Evolutionary conservation across 1,284 basidiomycete genomes (phyloP).

Genomic region (Neonothopanus nambi): DNA sequence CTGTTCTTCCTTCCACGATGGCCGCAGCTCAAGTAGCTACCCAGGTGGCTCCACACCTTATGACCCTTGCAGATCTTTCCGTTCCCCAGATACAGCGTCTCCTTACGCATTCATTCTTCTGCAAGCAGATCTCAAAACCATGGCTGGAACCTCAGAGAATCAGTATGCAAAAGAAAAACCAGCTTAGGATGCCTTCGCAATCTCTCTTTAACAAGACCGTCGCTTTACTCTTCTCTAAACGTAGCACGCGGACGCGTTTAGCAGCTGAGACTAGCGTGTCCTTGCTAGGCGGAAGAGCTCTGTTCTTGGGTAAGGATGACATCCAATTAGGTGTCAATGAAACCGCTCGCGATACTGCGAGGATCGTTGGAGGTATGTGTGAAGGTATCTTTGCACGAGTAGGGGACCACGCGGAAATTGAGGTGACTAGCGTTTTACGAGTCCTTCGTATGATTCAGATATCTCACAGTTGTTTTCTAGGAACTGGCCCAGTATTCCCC

Average conservation of each 20-base stretch:
- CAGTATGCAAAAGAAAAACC: slow-evolving; percentile 27
- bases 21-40: not conserved
- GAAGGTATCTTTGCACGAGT: slow-evolving; percentile 98
- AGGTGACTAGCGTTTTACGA: slow-evolving; percentile 51
- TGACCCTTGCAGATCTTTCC: slow-evolving; percentile 84
- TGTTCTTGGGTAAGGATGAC: slow-evolving; percentile 91
- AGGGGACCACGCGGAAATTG: slow-evolving; percentile 88
- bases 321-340: slow-evolving; percentile 98
- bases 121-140: slow-evolving; percentile 61
- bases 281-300: slow-evolving; percentile 83
- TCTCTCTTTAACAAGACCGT: slow-evolving; percentile 80
- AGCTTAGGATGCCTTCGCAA: slow-evolving; percentile 62
- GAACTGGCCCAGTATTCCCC: slow-evolving; percentile 86
- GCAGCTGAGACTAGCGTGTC: slow-evolving; percentile 81
- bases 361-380: slow-evolving; percentile 92
- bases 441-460: not conserved
- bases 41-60: slow-evolving; percentile 56
- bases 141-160: slow-evolving; percentile 53
- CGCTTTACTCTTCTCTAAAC: slow-evolving; percentile 90
- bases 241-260: slow-evolving; percentile 90
- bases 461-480: slow-evolving; percentile 39
- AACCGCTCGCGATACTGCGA: slow-evolving; percentile 79
- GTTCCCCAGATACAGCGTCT: slow-evolving; percentile 69
- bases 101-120: slow-evolving; percentile 58
- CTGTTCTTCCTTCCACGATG: not conserved